These are phyloP conservation scores for Rhodotorula sp. DNA, from an alignment of 1,284 basidiomycete genomes.

Conservation along the genomic window DNA sequence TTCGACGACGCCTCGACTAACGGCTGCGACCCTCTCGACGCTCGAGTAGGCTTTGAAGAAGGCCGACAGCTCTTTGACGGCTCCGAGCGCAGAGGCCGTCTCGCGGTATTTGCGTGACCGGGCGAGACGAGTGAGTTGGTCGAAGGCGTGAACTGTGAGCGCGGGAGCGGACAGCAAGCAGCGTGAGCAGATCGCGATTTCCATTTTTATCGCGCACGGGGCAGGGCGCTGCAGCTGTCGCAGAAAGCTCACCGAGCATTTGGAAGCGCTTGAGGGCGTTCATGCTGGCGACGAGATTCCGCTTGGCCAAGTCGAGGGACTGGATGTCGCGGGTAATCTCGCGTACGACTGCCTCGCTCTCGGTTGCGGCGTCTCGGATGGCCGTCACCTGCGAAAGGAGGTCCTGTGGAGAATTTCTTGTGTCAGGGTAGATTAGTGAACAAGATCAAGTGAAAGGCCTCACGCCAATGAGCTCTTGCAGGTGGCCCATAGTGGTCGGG, in stretches of 20 bases:
- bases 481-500: constrained; percentile 75
- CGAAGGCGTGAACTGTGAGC: constrained; percentile 69
- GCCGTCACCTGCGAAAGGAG: constrained; percentile 88
- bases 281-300: constrained; percentile 77
- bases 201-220: not conserved
- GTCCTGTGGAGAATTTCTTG: constrained; percentile 58
- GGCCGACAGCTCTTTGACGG: constrained; percentile 77
- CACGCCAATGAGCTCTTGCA: constrained; percentile 91
- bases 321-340: constrained; percentile 97
- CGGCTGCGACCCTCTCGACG: constrained; percentile 69
- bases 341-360: constrained; percentile 91
- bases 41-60: constrained; percentile 73
- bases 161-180: too few species aligned
- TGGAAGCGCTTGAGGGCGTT: constrained; percentile 85
- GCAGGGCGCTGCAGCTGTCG: too few species aligned
- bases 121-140: constrained; percentile 73
- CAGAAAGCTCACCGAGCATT: constrained; percentile 73
- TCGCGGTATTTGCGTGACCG: constrained; percentile 75
- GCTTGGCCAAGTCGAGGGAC: constrained; percentile 88
- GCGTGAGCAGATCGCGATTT: not conserved
- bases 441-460: constrained; percentile 30
- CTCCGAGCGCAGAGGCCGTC: constrained; percentile 80
- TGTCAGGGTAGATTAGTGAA: not conserved
- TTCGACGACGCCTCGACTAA: constrained; percentile 74
- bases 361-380: constrained; percentile 89